These are phyloP conservation scores for Haplographium delicatum DNA, from an alignment of 495 filamentous ascomycete species.

Conservation along the genomic window DNA sequence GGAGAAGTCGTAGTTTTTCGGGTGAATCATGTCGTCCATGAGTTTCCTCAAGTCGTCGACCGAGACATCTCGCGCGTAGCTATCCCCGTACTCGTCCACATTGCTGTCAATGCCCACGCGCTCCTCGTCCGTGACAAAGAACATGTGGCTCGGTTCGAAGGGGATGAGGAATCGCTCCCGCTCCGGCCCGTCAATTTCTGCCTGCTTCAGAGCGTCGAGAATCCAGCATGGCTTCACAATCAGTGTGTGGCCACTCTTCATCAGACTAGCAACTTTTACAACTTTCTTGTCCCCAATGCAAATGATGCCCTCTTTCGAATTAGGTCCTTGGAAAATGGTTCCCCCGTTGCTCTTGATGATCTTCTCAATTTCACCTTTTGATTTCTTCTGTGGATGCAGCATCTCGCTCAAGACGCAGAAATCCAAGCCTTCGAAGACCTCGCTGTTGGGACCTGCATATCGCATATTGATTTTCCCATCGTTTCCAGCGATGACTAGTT, in stretches of 20 bases:
- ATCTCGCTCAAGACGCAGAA: constrained; percentile 61
- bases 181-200: constrained; percentile 51
- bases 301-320: constrained; percentile 52
- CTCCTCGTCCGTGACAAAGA: constrained; percentile 28
- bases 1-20: constrained; percentile 16
- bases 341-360: constrained; percentile 86
- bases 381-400: constrained; percentile 50
- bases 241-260: constrained; percentile 60
- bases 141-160: constrained; percentile 59
- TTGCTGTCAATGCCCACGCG: constrained; percentile 38
- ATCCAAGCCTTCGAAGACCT: constrained; percentile 67
- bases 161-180: constrained; percentile 57
- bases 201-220: constrained; percentile 60
- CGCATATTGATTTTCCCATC: constrained; percentile 39
- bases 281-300: constrained; percentile 78
- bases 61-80: constrained; percentile 68
- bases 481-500: constrained; percentile 68
- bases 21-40: constrained; percentile 39
- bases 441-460: constrained; percentile 52
- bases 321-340: constrained; percentile 69
- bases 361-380: constrained; percentile 76
- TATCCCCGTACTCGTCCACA: constrained; percentile 75
- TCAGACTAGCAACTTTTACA: constrained; percentile 79
- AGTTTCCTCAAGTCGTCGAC: constrained; percentile 59
- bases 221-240: constrained; percentile 82